Conservation (phyloP, 257 asterid species). For the Solanum neorickii region DNA sequence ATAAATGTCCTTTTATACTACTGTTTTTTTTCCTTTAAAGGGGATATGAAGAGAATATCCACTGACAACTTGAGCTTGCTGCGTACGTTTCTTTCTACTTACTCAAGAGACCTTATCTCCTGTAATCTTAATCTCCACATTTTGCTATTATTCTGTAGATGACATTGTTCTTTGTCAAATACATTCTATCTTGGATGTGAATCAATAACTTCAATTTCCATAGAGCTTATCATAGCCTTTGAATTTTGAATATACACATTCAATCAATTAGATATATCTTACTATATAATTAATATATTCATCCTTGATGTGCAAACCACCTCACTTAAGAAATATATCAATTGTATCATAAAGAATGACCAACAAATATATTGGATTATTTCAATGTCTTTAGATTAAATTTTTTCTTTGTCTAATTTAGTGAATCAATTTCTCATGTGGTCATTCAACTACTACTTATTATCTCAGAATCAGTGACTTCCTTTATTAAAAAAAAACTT, state of each 20-base stretch:
- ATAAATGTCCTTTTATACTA: neutral
- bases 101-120: slow-evolving; percentile 7
- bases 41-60: slow-evolving; percentile 3
- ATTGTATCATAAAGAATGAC: slow-evolving; percentile 23
- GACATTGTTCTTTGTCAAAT: neutral
- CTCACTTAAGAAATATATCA: slow-evolving; percentile 43
- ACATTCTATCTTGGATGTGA: slow-evolving; percentile 24
- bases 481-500: neutral
- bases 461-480: neutral
- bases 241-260: slow-evolving; percentile 11
- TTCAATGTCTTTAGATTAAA: neutral
- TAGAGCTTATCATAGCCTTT: slow-evolving; percentile 1
- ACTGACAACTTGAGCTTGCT: slow-evolving; percentile 6
- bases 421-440: neutral
- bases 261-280: slow-evolving; percentile 10
- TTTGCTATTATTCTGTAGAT: slow-evolving; percentile 5
- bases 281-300: neutral
- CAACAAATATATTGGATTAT: no score
- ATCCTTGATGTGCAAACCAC: slow-evolving; percentile 11
- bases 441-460: slow-evolving; percentile 9
- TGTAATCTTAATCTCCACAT: slow-evolving; percentile 12
- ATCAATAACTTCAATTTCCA: slow-evolving; percentile 9
- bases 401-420: neutral
- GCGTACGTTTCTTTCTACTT: slow-evolving; percentile 15
- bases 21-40: neutral